A percentile compares a stretch with the other conserved stretches of the same genome.
Evolutionary conservation across 768 basidiomycete genomes (phyloP).

Genomic region (Galerina marginata): DNA sequence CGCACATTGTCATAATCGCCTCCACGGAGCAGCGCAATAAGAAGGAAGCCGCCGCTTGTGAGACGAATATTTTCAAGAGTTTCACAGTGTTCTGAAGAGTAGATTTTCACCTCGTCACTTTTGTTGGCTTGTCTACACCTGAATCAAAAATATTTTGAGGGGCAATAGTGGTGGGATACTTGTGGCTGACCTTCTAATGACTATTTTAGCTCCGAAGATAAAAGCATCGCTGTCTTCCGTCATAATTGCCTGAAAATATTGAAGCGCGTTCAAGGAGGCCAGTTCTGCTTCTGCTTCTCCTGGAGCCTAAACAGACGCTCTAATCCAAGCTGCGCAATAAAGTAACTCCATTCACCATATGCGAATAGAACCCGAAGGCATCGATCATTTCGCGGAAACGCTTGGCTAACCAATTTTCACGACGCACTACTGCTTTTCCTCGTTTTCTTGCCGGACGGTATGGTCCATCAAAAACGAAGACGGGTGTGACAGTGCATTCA

Average conservation of each 20-base stretch:
- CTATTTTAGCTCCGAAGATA: background rate
- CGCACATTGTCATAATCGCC: background rate
- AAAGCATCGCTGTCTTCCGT: slow-evolving; percentile 8
- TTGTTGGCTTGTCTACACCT: background rate
- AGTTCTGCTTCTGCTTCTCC: slow-evolving; percentile 17
- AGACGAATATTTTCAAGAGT: background rate
- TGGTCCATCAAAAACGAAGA: too few relatives aligned
- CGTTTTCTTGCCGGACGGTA: too few relatives aligned
- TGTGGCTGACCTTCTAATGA: slow-evolving; percentile 6
- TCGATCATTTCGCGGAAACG: background rate
- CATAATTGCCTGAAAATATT: slow-evolving; percentile 2
- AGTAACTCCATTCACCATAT: background rate
- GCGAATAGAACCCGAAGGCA: slow-evolving; percentile 1
- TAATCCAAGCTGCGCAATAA: background rate
- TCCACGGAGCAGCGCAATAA: background rate
- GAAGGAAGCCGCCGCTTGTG: background rate
- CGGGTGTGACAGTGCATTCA: too few relatives aligned
- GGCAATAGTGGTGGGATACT: background rate
- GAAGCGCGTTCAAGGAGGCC: background rate
- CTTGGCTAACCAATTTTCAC: too few relatives aligned
- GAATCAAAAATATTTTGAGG: background rate
- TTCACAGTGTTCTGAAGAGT: background rate
- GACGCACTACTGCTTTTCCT: too few relatives aligned
- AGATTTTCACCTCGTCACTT: background rate
- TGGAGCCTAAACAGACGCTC: slow-evolving; percentile 1